These are phyloP conservation scores for Cytospora chrysosperma DNA, from an alignment of 2,329 filamentous ascomycete genomes.

Conservation along the genomic window DNA sequence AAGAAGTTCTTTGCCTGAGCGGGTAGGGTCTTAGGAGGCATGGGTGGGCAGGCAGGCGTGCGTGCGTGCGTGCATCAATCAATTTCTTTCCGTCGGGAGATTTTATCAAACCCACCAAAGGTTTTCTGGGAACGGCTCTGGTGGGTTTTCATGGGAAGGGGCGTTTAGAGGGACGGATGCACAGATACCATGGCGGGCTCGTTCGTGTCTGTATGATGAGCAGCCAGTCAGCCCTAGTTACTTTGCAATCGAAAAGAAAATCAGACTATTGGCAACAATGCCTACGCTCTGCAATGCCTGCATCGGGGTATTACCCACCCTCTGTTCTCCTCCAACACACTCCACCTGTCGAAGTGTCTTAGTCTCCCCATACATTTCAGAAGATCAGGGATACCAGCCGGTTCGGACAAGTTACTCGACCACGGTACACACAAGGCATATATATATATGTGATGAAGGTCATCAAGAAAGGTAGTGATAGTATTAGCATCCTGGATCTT, in stretches of 20 bases:
- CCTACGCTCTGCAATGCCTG: background rate
- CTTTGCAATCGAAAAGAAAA: background rate
- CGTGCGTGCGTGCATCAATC: background rate
- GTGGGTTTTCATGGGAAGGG: constrained; percentile 11
- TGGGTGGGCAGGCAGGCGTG: background rate
- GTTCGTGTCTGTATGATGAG: constrained; percentile 8
- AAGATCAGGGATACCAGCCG: background rate
- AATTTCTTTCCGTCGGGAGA: no score
- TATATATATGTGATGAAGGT: background rate
- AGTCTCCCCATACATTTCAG: no score
- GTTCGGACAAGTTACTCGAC: background rate
- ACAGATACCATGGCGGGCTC: constrained; percentile 22
- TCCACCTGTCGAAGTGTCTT: no score
- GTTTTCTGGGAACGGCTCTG: constrained; percentile 4
- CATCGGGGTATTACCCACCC: background rate
- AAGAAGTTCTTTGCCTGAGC: constrained; percentile 79
- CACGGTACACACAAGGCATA: background rate
- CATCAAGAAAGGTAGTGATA: background rate
- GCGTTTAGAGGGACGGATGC: constrained; percentile 26
- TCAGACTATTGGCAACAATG: background rate
- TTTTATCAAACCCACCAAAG: background rate
- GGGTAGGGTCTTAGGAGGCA: no score
- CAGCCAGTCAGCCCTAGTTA: background rate
- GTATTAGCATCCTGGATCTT: constrained; percentile 2
- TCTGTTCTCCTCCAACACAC: no score